Evolutionary conservation across 2,329 filamentous ascomycete genomes (phyloP).

Genomic region (Hymenoscyphus repandus): DNA sequence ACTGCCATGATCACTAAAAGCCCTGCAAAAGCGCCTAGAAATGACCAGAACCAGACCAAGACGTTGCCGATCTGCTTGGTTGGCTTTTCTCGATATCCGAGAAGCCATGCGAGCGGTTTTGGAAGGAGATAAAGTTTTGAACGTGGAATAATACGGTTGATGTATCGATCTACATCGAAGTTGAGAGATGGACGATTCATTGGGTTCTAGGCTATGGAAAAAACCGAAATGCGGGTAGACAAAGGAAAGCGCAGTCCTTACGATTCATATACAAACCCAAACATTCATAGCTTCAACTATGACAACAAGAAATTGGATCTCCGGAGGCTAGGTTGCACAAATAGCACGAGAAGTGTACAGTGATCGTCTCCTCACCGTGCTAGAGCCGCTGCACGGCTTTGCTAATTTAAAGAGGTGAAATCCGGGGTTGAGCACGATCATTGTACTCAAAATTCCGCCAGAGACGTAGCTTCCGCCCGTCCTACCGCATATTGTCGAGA

Average conservation of each 20-base stretch:
- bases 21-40: slow-evolving; percentile 59
- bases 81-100: slow-evolving; percentile 52
- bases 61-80: slow-evolving; percentile 48
- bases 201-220: not conserved
- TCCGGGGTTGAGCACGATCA: slow-evolving; percentile 7
- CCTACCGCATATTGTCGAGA: not conserved
- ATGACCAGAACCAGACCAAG: slow-evolving; percentile 54
- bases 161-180: slow-evolving; percentile 71
- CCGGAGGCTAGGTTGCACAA: slow-evolving; percentile 8
- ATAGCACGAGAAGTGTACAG: not conserved
- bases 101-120: slow-evolving; percentile 58
- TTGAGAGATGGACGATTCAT: slow-evolving; percentile 9
- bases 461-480: not conserved
- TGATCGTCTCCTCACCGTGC: not conserved
- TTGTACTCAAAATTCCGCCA: not conserved
- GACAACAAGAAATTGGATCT: slow-evolving; percentile 20
- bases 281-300: slow-evolving; percentile 7
- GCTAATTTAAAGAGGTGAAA: not conserved
- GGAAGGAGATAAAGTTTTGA: slow-evolving; percentile 63
- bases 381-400: slow-evolving; percentile 1
- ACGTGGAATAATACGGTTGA: slow-evolving; percentile 65
- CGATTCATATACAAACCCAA: not conserved
- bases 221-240: not conserved
- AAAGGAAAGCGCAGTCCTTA: not conserved
- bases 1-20: slow-evolving; percentile 55